A percentile compares a stretch with the other conserved stretches of the same genome.
Conservation (phyloP, 495 filamentous ascomycete species). For the Hypoxylon crocopeplum region DNA sequence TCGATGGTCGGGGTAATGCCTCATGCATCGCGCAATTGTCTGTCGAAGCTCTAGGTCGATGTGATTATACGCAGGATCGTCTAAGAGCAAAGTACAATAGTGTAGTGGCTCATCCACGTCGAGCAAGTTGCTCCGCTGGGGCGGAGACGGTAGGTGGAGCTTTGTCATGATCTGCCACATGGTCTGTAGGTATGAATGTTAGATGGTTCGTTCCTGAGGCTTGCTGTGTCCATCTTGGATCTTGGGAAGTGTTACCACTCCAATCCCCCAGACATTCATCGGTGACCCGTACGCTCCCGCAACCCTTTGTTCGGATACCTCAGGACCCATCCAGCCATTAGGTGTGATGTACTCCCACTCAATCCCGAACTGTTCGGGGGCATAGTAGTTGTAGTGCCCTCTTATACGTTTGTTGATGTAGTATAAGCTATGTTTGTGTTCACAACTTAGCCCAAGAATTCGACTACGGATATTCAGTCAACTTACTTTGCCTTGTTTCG, state of each 20-base stretch:
- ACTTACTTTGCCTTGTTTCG: conserved; percentile 23
- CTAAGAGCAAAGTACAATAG: conserved; percentile 4
- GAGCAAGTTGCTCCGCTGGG: not conserved
- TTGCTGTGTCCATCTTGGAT: not conserved
- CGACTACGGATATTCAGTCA: not conserved
- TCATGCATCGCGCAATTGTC: conserved; percentile 20
- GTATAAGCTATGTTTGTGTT: conserved; percentile 7
- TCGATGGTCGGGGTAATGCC: conserved; percentile 13
- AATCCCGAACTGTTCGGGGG: conserved; percentile 35
- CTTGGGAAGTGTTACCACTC: conserved; percentile 4
- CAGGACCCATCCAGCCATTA: not conserved
- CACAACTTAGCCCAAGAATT: not conserved
- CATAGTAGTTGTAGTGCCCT: conserved; percentile 12
- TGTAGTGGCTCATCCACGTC: not conserved
- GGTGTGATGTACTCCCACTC: conserved; percentile 24
- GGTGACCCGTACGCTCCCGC: conserved; percentile 26
- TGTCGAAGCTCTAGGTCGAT: conserved; percentile 13
- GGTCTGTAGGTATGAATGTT: conserved; percentile 7
- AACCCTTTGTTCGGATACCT: conserved; percentile 15
- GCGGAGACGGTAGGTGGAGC: not conserved
- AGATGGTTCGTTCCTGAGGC: not conserved
- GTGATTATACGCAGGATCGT: not conserved
- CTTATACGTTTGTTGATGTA: not conserved
- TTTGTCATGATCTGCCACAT: conserved; percentile 32
- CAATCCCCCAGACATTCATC: conserved; percentile 31